A percentile compares a stretch with the other conserved stretches of the same genome.
These are phyloP conservation scores for Phytophthora agathidicida DNA, from an alignment of 352 stramenopile genomes.

Conservation along the genomic window DNA sequence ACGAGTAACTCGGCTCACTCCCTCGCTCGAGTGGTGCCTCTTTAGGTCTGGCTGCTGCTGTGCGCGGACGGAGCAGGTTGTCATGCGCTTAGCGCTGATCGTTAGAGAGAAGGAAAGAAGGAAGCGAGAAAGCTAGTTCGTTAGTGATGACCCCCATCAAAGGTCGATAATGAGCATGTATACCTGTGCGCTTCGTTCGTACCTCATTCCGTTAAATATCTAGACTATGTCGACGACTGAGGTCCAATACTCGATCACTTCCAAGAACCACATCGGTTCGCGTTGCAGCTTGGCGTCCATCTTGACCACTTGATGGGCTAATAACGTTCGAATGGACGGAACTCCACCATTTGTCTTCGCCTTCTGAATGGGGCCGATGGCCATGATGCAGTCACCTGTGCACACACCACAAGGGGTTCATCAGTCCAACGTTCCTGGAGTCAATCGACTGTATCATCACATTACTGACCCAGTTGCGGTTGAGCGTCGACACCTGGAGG, in stretches of 20 bases:
- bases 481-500: constrained; percentile 48
- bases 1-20: constrained; percentile 45
- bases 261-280: constrained; percentile 72
- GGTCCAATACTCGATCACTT: constrained; percentile 79
- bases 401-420: neutral
- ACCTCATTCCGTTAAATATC: constrained; percentile 13
- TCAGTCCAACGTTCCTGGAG: too few relatives aligned
- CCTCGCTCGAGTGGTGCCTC: constrained; percentile 15
- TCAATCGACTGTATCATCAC: too few relatives aligned
- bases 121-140: constrained; percentile 21
- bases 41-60: constrained; percentile 29
- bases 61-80: constrained; percentile 3
- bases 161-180: constrained; percentile 36
- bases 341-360: constrained; percentile 18
- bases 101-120: constrained; percentile 29
- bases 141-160: constrained; percentile 38
- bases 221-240: constrained; percentile 38
- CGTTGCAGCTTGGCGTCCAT: constrained; percentile 61
- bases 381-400: constrained; percentile 76
- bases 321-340: constrained; percentile 31
- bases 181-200: constrained; percentile 15
- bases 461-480: constrained; percentile 48
- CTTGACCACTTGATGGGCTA: constrained; percentile 69
- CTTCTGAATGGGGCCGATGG: constrained; percentile 72
- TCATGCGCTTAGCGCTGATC: constrained; percentile 17